Evolutionary conservation across 768 basidiomycete genomes (phyloP).

Genomic region (Trametes elegans): DNA sequence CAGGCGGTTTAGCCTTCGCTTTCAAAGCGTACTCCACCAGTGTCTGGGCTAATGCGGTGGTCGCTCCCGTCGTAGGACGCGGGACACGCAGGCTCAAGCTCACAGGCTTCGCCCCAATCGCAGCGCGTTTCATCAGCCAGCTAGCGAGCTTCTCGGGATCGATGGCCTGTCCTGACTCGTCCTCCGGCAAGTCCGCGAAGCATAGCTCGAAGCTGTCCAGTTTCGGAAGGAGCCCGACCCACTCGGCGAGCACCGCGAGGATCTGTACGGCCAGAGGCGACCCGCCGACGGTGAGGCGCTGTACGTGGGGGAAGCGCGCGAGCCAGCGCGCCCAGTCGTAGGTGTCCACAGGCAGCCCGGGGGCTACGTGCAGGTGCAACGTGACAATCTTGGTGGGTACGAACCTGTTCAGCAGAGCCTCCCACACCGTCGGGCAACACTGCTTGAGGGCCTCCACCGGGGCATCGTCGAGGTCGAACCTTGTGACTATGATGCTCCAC

Average conservation of each 20-base stretch:
- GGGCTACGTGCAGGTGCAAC: background rate
- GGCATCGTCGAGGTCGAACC: background rate
- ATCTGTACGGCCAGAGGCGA: background rate
- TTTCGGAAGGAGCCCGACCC: background rate
- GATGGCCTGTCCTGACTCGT: background rate
- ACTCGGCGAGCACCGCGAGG: background rate
- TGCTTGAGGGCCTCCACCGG: background rate
- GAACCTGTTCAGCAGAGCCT: background rate
- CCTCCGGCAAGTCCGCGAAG: background rate
- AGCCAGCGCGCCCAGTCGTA: background rate
- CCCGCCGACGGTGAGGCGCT: background rate
- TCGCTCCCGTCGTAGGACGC: too few species aligned
- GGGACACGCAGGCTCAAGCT: too few species aligned
- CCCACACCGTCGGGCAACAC: background rate
- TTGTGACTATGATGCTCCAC: background rate
- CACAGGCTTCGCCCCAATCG: background rate
- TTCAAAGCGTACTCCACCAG: too few species aligned
- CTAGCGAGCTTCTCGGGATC: background rate
- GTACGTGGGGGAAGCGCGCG: background rate
- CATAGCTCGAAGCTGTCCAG: background rate
- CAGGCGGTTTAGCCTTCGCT: too few species aligned
- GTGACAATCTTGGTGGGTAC: background rate
- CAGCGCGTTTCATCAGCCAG: background rate
- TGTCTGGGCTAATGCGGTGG: too few species aligned
- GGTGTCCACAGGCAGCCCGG: background rate